Evolutionary conservation across 2,329 filamentous ascomycete genomes (phyloP).

Genomic region (Ophiosphaerella narmari): DNA sequence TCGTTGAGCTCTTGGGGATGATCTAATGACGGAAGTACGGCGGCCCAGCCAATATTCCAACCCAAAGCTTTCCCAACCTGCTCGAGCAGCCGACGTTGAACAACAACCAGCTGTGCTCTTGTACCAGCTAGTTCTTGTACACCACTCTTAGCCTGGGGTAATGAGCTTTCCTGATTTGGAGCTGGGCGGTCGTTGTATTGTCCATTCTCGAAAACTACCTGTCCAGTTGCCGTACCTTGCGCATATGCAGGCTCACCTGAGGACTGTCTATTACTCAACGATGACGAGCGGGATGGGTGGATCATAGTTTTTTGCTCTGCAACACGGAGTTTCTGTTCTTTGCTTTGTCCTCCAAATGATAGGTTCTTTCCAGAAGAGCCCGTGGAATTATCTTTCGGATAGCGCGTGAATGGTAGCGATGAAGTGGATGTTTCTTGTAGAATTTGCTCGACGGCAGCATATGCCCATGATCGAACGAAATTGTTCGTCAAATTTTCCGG

Average conservation of each 20-base stretch:
- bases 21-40: conserved; percentile 32
- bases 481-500: conserved; percentile 68
- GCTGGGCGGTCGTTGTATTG: conserved; percentile 39
- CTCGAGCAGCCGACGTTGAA: conserved; percentile 81
- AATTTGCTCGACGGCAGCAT: conserved; percentile 75
- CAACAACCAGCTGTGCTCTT: conserved; percentile 78
- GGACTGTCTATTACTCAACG: conserved; percentile 53
- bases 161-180: conserved; percentile 23
- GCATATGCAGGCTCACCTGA: conserved; percentile 41
- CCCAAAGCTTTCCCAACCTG: conserved; percentile 70
- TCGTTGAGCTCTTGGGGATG: conserved; percentile 42
- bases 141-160: conserved; percentile 56
- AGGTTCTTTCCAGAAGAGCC: conserved; percentile 53
- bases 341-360: conserved; percentile 52
- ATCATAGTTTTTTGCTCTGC: conserved; percentile 73
- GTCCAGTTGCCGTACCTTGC: conserved; percentile 29
- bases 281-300: conserved; percentile 69
- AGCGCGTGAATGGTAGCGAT: conserved; percentile 65
- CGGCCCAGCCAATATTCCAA: conserved; percentile 78
- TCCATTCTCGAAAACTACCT: conserved; percentile 47
- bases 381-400: conserved; percentile 24
- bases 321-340: conserved; percentile 66
- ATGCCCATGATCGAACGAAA: conserved; percentile 77
- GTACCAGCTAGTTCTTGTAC: conserved; percentile 81
- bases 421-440: conserved; percentile 75